Base-by-base conservation (phyloP, 108 stramenopile species). In the Pseudonitzschia multistriata region DNA sequence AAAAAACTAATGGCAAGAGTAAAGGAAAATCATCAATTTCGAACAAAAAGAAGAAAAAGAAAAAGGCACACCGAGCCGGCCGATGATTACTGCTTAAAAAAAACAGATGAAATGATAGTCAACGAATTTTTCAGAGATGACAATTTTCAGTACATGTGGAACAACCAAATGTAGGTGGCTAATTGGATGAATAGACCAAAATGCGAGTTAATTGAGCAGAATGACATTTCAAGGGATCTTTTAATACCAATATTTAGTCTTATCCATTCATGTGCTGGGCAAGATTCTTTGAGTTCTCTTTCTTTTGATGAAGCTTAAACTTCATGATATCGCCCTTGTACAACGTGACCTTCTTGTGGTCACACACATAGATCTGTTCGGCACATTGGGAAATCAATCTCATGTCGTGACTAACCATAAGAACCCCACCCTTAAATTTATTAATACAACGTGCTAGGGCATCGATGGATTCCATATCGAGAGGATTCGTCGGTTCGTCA, bases 331-430 rank as follows among this genome's bases (percentile, higher is more conserved):
- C 96, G 15, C 96, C 97, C 37, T 80, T 65, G 82, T 94, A 98
- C 59, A 75, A 81, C 6, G 77, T 80, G 24, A 99, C 86, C 65
- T 88, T 83, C 54, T 96, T 91, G 67, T 97, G 71, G 74, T 98
- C 96, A 76, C 97, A 97, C 42, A 98, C 78, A 76, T 96, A 98
- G 67, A 99, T 97, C 79, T 98, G 93, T 63, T 98, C 84, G 22
- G 96, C 98, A 30, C 97, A 97, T 68, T 98, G 96, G 11, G 94
- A 94, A 56, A 99, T 99, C 74, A 99, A 87, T 49, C 98, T 81
- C 95, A 98, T 98, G 82, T 99, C 99, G 87, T 99, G 99, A 42
- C 85, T 87, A 66, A 99, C 98, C 79, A 99, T 91, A 53, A 98
- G 70, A 24, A 99, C 97, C n/a, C 99, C 99, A 35, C 99, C 99